A percentile compares a stretch with the other conserved stretches of the same genome.
Conservation (phyloP, 768 basidiomycete species). For the Amanita muscaria region DNA sequence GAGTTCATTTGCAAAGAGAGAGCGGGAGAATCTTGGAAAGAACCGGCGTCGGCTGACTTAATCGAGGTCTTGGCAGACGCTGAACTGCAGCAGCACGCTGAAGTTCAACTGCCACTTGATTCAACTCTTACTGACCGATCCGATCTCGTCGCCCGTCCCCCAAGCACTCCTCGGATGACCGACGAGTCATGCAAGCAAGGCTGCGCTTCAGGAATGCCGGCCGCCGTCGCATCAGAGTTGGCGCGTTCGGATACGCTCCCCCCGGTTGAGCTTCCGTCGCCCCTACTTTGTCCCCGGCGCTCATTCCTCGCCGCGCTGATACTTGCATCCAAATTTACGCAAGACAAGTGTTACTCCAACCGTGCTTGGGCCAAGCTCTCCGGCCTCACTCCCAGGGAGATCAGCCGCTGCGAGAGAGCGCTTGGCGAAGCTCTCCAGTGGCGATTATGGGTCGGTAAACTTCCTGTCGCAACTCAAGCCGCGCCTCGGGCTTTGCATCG, state of each 20-base stretch:
- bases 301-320: slow-evolving; percentile 86
- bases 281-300: slow-evolving; percentile 80
- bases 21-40: slow-evolving; percentile 31
- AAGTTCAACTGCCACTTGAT: slow-evolving; percentile 19
- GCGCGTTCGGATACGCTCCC: slow-evolving; percentile 2
- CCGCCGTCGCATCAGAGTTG: slow-evolving; percentile 13
- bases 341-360: slow-evolving; percentile 91
- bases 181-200: background rate
- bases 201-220: background rate
- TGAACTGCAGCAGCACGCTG: slow-evolving; percentile 32
- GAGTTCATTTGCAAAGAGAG: slow-evolving; percentile 49
- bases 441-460: slow-evolving; percentile 90
- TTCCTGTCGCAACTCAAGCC: slow-evolving; percentile 21
- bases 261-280: slow-evolving; percentile 50
- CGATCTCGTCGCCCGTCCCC: background rate
- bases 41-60: slow-evolving; percentile 32
- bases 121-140: slow-evolving; percentile 8
- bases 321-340: slow-evolving; percentile 85
- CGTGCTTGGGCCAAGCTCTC: slow-evolving; percentile 91
- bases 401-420: slow-evolving; percentile 81
- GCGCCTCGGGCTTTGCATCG: background rate
- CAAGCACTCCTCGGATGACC: background rate
- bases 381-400: slow-evolving; percentile 79
- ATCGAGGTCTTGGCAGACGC: slow-evolving; percentile 36
- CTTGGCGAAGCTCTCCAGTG: slow-evolving; percentile 81